Conservation (phyloP, 768 basidiomycete genomes). For the Boletellus emodensis region DNA sequence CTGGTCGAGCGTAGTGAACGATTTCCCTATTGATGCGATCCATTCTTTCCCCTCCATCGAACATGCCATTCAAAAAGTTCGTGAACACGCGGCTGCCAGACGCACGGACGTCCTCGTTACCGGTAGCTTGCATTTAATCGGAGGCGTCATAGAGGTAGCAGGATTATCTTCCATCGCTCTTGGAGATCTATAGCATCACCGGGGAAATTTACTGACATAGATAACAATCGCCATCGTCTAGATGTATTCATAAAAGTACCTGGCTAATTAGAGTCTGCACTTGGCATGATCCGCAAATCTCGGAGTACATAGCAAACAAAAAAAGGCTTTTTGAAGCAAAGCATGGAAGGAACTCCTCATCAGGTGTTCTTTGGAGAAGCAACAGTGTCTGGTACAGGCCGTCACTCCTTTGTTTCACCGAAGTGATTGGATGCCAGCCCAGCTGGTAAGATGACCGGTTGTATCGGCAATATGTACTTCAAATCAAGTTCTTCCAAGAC, state of each 20-base stretch:
- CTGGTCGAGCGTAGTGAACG: constrained; percentile 63
- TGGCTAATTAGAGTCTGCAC: constrained; percentile 17
- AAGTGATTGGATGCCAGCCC: neutral
- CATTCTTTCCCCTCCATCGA: constrained; percentile 87
- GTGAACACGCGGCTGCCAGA: constrained; percentile 34
- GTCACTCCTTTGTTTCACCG: neutral
- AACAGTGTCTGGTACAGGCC: neutral
- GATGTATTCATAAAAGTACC: constrained; percentile 1
- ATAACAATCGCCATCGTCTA: constrained; percentile 1
- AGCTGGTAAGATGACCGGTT: constrained; percentile 57
- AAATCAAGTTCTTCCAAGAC: constrained; percentile 73
- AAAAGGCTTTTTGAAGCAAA: no score
- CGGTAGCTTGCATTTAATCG: constrained; percentile 91
- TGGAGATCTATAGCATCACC: constrained; percentile 29
- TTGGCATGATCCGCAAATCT: no score
- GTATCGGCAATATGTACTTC: constrained; percentile 64
- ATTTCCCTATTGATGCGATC: constrained; percentile 56
- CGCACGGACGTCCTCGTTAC: constrained; percentile 71
- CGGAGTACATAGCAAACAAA: no score
- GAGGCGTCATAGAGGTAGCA: constrained; percentile 90
- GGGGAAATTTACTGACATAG: neutral
- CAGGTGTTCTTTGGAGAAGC: neutral
- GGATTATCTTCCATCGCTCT: constrained; percentile 69
- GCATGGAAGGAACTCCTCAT: no score
- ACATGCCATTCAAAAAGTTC: constrained; percentile 73